Percentiles rank a stretch among this genome's conserved stretches.
Evolutionary conservation across 148 eudicot species (phyloP).

Genomic region (Rhododendron mucronatum): DNA sequence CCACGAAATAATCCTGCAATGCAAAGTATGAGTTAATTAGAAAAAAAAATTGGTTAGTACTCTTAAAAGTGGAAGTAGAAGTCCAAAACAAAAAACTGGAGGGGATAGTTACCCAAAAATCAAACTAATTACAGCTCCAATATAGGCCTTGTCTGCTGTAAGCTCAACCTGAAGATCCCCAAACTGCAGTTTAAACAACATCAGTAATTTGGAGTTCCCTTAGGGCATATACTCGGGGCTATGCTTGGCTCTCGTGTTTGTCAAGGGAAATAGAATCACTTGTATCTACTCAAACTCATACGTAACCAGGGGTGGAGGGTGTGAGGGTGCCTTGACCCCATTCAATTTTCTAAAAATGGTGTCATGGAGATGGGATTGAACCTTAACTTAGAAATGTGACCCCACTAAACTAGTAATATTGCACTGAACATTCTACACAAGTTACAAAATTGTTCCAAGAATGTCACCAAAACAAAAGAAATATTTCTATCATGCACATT

Average conservation of each 20-base stretch:
- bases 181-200: conserved; percentile 52
- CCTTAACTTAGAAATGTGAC: background rate
- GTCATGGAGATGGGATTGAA: background rate
- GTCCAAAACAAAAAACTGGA: background rate
- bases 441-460: background rate
- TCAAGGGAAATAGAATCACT: background rate
- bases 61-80: background rate
- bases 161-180: conserved; percentile 91
- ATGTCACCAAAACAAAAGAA: background rate
- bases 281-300: background rate
- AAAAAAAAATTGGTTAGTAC: background rate
- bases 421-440: background rate
- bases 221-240: background rate
- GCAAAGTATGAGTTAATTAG: background rate
- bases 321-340: background rate
- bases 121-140: conserved; percentile 71
- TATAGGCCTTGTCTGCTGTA: conserved; percentile 68
- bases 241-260: background rate
- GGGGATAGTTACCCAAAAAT: conserved; percentile 54
- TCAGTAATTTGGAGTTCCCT: conserved; percentile 5
- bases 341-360: background rate
- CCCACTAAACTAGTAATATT: background rate
- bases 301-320: background rate
- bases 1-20: conserved; percentile 76
- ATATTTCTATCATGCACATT: background rate